phyloP scores from a whole-genome alignment of 257 asterid genomes.

The Salvia hispanica region DNA sequence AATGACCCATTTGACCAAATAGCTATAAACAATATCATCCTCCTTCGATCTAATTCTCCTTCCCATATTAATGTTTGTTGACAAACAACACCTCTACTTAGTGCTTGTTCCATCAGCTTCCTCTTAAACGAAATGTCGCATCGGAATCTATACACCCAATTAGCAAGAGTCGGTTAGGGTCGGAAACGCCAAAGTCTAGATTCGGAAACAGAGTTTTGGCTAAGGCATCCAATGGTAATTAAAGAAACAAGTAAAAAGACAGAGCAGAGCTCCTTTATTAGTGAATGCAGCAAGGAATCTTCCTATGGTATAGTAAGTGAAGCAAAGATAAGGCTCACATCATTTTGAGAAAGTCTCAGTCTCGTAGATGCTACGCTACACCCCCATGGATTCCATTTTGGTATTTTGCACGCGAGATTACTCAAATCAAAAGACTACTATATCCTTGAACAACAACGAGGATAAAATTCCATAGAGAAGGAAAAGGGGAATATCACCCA shows the following conservation, averaged over 20 bases:
- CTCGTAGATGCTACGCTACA: not conserved
- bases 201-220: constrained; percentile 28
- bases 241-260: not conserved
- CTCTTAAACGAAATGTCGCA: not conserved
- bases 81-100: not conserved
- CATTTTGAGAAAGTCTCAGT: not conserved
- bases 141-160: not conserved
- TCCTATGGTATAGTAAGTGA: not conserved
- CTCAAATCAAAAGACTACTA: not conserved
- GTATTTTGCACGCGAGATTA: not conserved
- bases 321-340: too few species aligned
- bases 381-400: constrained; percentile 2
- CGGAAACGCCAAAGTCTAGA: not conserved
- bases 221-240: constrained; percentile 29
- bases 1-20: constrained; percentile 14
- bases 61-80: not conserved
- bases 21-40: not conserved
- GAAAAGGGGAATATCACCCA: not conserved
- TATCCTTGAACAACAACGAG: constrained; percentile 8
- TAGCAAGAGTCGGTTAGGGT: too few species aligned
- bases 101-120: constrained; percentile 11
- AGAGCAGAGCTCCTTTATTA: constrained; percentile 17
- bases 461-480: constrained; percentile 7
- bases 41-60: too few species aligned
- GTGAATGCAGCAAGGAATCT: constrained; percentile 20